Evolutionary conservation across 352 stramenopile genomes (phyloP).

Genomic region (Pythium aquatile): DNA sequence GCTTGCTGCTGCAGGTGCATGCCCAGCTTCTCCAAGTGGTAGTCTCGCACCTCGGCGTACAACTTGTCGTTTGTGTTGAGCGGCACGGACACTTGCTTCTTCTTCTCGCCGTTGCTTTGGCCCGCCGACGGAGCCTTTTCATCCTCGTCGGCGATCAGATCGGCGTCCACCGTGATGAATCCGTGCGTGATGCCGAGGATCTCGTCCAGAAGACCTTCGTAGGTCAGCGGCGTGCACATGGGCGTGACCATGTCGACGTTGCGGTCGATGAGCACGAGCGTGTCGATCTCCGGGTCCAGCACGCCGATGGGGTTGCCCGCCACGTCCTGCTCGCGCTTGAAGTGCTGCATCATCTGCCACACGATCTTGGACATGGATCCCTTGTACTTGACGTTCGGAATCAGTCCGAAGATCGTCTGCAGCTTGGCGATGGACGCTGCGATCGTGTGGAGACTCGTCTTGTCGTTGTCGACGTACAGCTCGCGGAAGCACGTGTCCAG

Average conservation of each 20-base stretch:
- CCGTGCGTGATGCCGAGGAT: conserved; percentile 93
- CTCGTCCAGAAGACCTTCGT: conserved; percentile 96
- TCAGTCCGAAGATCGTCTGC: conserved; percentile 91
- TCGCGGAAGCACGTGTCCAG: conserved; percentile 84
- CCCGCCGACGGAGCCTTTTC: conserved; percentile 23
- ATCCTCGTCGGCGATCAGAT: conserved; percentile 78
- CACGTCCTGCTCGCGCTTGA: conserved; percentile 91
- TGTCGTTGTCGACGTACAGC: conserved; percentile 88
- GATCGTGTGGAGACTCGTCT: conserved; percentile 86
- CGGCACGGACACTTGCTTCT: conserved; percentile 88
- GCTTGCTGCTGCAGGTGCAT: conserved; percentile 96
- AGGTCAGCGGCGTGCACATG: conserved; percentile 96
- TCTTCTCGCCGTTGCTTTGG: conserved; percentile 40
- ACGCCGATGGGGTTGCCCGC: conserved; percentile 73
- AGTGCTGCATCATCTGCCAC: conserved; percentile 89
- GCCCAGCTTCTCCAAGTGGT: conserved; percentile 95
- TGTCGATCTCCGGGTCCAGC: conserved; percentile 90
- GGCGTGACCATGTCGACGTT: conserved; percentile 95
- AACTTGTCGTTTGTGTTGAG: conserved; percentile 96
- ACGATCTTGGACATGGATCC: conserved; percentile 90
- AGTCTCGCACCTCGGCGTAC: conserved; percentile 95
- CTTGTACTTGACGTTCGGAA: conserved; percentile 94
- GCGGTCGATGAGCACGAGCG: conserved; percentile 93
- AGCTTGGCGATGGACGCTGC: conserved; percentile 91
- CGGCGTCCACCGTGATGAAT: conserved; percentile 78